Evolutionary conservation across 768 basidiomycete species (phyloP), one percentile per base, ranked within the genome.

Genomic region (Podaxis sp.): DNA sequence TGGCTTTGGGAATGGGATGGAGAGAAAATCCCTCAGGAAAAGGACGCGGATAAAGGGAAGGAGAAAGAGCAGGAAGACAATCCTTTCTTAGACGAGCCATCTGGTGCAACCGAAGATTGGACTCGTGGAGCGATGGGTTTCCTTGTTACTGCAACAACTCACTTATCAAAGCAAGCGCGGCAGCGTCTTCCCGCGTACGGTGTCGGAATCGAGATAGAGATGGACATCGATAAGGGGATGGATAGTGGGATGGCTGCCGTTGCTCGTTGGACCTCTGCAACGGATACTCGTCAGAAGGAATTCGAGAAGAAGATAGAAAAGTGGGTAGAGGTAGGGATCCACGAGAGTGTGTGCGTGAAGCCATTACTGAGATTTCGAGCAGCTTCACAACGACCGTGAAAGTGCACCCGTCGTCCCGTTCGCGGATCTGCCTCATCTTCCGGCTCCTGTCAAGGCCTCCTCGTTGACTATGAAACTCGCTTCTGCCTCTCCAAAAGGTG

Each of bases 1-100:
- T 94, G 93, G 92, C 64, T 94, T 15, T 93, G 93, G 91, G 93
- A 94, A 71, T 95, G 93, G 93, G 87, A 92, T 69, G 82, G 83
- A 5, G 73, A 82, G 49, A 64, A 77, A 4, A 58, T 83, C 2
- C 77, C 81, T 33, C 58, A 64, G 48, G 44, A 30, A 28, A 54
- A 50, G 10, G 30, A 54, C 24, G 28, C 40, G 4, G 54, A 53
- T 2, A 55, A 62, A 7, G 20, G 62, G 4, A 60, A 60, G 22
- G 56, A 69, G 1, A 59, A 53, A 1, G 71, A 77, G 5, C 84
- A 85, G 12, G 89, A 90, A 13, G 83, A 88, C 5, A 92, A 92
- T 66, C 90, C 90, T 36, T 91, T 93, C 80, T 75, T 91, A 68
- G 74, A 82, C 3, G 64, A 75, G 26, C 62, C 78, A 4, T 56